phyloP scores from a whole-genome alignment of 1,284 basidiomycete species.

The Marasmius oreades region DNA sequence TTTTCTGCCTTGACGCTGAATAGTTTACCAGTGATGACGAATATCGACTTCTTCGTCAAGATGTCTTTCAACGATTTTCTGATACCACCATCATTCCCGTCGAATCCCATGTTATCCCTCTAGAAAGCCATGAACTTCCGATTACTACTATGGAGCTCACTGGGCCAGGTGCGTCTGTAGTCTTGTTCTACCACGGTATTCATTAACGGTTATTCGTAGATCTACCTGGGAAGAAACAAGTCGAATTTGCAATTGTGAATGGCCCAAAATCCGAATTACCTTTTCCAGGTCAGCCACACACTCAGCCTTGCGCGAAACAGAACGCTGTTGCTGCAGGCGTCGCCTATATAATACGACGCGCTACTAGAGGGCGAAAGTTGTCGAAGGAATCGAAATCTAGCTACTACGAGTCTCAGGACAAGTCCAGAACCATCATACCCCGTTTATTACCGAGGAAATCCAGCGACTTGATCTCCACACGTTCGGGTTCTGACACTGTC shows the following conservation, averaged over 20 bases:
- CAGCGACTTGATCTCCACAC: constrained; percentile 25
- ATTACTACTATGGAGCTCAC: neutral
- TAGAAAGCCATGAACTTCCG: constrained; percentile 11
- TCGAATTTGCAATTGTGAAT: constrained; percentile 12
- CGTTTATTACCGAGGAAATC: constrained; percentile 37
- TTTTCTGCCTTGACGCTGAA: neutral
- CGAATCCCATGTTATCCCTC: constrained; percentile 26
- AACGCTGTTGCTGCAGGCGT: constrained; percentile 47
- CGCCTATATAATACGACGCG: constrained; percentile 53
- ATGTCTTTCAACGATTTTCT: constrained; percentile 39
- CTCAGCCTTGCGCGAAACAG: constrained; percentile 34
- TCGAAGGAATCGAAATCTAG: constrained; percentile 24
- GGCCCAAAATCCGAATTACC: neutral
- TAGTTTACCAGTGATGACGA: constrained; percentile 39
- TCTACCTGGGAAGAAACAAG: constrained; percentile 14
- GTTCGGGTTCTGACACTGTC: constrained; percentile 17
- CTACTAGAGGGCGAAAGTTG: constrained; percentile 37
- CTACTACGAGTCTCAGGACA: constrained; percentile 27
- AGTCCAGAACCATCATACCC: constrained; percentile 31
- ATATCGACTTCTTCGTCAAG: constrained; percentile 43
- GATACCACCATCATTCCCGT: constrained; percentile 24
- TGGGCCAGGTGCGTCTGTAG: neutral
- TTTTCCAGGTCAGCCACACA: constrained; percentile 12
- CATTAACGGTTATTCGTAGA: neutral
- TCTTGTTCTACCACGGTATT: too few species aligned